Evolutionary conservation across 176 grass and related monocot genomes (phyloP).

Genomic region (Dendrocalamus sinicus): DNA sequence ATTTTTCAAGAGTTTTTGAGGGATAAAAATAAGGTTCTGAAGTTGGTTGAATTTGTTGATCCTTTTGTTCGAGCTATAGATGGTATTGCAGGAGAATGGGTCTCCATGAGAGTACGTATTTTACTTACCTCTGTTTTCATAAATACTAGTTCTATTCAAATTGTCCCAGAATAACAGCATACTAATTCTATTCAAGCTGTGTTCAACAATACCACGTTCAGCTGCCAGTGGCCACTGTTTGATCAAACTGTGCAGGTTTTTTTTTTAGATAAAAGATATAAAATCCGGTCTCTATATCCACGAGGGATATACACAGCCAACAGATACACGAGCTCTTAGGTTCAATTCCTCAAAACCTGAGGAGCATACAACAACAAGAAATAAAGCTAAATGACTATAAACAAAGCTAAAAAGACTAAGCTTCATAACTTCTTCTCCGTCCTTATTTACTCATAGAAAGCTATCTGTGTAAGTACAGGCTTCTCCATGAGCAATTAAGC

Average conservation of each 20-base stretch:
- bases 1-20: slow-evolving; percentile 69
- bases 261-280: no score
- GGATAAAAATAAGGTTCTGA: slow-evolving; percentile 72
- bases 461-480: slow-evolving; percentile 60
- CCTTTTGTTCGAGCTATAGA: slow-evolving; percentile 79
- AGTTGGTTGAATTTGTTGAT: slow-evolving; percentile 66
- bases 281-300: no score
- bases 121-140: background rate
- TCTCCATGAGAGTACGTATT: slow-evolving; percentile 86
- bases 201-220: background rate
- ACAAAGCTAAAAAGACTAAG: no score
- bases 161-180: background rate
- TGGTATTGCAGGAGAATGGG: slow-evolving; percentile 71
- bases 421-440: no score
- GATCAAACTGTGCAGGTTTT: slow-evolving; percentile 50
- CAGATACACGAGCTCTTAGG: no score
- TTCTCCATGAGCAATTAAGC: background rate
- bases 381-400: no score
- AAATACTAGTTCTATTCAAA: background rate
- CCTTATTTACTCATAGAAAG: slow-evolving; percentile 74
- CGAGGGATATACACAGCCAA: no score
- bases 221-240: background rate
- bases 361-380: no score
- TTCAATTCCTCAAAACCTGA: no score
- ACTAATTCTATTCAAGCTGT: slow-evolving; percentile 11